Conservation (phyloP, 805 yeast species). For the Wickerhamomyces bovis region DNA sequence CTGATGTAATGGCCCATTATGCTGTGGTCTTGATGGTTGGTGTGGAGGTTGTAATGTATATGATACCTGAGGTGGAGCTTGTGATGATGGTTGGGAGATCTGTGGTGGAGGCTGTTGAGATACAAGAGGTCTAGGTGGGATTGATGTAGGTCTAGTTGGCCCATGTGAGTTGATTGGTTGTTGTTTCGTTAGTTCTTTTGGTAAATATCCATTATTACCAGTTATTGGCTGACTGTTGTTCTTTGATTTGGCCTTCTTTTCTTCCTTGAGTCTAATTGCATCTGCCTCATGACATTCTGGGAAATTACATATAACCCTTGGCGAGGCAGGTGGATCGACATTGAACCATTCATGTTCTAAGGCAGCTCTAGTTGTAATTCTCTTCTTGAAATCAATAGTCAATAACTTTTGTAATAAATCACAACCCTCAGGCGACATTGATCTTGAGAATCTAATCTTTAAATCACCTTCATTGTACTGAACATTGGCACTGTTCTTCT, state of each 20-base stretch:
- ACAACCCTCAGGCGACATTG: conserved; percentile 38
- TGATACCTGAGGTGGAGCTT: background rate
- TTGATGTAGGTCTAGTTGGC: background rate
- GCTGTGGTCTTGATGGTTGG: background rate
- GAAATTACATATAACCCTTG: conserved; percentile 41
- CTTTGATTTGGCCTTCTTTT: conserved; percentile 10
- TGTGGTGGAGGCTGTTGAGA: background rate
- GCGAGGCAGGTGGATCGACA: conserved; percentile 59
- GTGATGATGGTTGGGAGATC: background rate
- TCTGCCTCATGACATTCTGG: conserved; percentile 91
- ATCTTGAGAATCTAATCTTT: conserved; percentile 38
- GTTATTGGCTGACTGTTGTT: background rate
- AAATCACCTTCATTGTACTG: conserved; percentile 34
- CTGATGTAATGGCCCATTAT: background rate
- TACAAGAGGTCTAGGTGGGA: background rate
- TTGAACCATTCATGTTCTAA: conserved; percentile 57
- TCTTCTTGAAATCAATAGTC: conserved; percentile 58
- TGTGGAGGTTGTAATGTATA: background rate
- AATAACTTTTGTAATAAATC: conserved; percentile 57
- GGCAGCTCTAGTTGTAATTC: conserved; percentile 80
- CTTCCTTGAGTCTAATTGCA: conserved; percentile 49
- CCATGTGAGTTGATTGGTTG: background rate
- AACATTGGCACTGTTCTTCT: conserved; percentile 3
- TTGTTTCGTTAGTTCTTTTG: background rate
- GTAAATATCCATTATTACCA: background rate